Evolutionary conservation across 2,329 filamentous ascomycete species (phyloP).

Genomic region (Colletotrichum echinochloae): DNA sequence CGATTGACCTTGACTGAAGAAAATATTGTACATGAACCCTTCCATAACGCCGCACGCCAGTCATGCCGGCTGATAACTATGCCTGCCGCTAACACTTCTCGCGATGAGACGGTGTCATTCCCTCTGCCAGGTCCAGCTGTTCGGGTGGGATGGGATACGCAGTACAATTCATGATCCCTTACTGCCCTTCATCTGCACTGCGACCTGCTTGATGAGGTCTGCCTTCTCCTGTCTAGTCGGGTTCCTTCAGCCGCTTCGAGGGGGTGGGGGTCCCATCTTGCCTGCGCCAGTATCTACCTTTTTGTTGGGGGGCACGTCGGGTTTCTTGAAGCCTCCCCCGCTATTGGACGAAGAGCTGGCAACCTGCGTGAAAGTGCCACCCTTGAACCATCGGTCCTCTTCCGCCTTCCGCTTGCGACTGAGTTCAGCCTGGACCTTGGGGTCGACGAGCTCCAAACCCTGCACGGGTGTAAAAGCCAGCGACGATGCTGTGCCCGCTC

Average conservation of each 20-base stretch:
- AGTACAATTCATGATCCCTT: conserved; percentile 12
- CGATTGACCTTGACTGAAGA: neutral
- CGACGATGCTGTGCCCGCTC: conserved; percentile 79
- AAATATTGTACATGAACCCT: neutral
- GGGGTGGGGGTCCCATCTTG: conserved; percentile 59
- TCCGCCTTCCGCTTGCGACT: conserved; percentile 93
- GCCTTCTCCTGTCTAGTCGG: neutral
- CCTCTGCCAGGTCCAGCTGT: conserved; percentile 4
- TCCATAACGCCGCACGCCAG: conserved; percentile 33
- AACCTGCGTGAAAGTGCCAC: conserved; percentile 95
- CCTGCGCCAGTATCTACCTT: conserved; percentile 74
- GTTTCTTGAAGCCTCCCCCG: conserved; percentile 80
- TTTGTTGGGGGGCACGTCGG: conserved; percentile 79
- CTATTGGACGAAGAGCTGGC: conserved; percentile 65
- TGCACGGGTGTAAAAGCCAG: conserved; percentile 96
- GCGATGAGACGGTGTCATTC: conserved; percentile 1
- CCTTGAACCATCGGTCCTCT: conserved; percentile 96
- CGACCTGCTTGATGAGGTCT: neutral
- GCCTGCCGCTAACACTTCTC: conserved; percentile 13
- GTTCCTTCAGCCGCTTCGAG: conserved; percentile 32
- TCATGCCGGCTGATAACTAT: conserved; percentile 20
- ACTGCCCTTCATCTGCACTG: neutral
- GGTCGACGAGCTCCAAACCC: conserved; percentile 93
- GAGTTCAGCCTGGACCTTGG: conserved; percentile 88
- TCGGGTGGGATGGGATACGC: neutral